Base-by-base conservation (phyloP, 1,284 basidiomycete species). In the Agaricales sp. region DNA sequence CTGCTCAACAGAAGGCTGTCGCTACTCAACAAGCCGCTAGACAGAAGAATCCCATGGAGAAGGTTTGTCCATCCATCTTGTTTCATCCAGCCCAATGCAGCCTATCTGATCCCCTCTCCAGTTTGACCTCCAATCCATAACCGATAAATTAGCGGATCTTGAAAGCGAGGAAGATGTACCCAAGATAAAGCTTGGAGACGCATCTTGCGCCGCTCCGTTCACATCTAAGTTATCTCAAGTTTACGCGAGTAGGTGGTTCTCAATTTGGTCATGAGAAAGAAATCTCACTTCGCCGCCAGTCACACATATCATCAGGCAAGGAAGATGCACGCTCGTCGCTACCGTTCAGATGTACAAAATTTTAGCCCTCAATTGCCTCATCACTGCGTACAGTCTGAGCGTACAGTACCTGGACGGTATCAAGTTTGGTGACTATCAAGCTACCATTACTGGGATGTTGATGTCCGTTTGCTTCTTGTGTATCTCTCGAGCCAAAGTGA, bases 311-410 rank as follows among this genome's bases (percentile, higher is more conserved):
- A 95, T 97, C 58, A 83, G 93, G 43, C 93, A 97, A 69, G 93
- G 94, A 19, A 87, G 93, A 43, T 96, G 93, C 70, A 97, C 93
- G 0, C 80, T 97, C 13, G 93, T 97, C 41, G 93, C 93, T 1
- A 97, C 93, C 1, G 88, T 94, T 51, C 94, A 97, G 68, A 97
- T 97, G 93, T 97, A 96, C 82, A 96, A 96, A 73, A 97, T 97
- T 57, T 74, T 97, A 35, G 93, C 93, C 2, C 71, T 96, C 53
- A 97, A 97, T 65, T 96, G 93, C 63, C 73, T 97, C 38, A 97
- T 97, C 63, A 95, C 92, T 2, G 93, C 93, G 24, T 97, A 94
- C 69, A 92, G 88, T 64, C 71, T 97, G 54, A 92, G 88, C 58
- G 94, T 97, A 20, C 92, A 95, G 65, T 96, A 97, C 62, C 74